phyloP scores from a whole-genome alignment of 2,329 filamentous ascomycete species.

The Exophiala sideris region DNA sequence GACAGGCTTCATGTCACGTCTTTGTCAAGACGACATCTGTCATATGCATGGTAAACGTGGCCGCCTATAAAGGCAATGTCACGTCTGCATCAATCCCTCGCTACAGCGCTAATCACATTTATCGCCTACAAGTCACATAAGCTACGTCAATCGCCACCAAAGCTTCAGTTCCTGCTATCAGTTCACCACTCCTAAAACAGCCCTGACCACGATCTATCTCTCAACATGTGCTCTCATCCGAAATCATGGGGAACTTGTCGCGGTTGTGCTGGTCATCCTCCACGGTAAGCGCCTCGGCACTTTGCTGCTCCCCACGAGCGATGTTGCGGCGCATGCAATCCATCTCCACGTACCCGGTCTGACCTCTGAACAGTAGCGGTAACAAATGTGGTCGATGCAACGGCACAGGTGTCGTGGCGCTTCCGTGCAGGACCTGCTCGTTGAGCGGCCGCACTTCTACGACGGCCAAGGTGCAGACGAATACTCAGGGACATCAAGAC shows the following conservation, averaged over 20 bases:
- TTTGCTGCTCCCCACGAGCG: no score
- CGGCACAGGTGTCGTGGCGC: neutral
- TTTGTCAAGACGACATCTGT: slow-evolving; percentile 1
- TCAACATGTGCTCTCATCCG: slow-evolving; percentile 17
- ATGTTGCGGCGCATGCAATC: neutral
- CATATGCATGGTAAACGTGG: slow-evolving; percentile 11
- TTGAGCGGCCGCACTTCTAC: neutral
- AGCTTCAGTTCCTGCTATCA: neutral
- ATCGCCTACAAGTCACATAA: neutral
- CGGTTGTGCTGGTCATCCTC: slow-evolving; percentile 17
- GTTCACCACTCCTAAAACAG: neutral
- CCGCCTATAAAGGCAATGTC: slow-evolving; percentile 15
- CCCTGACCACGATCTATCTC: neutral
- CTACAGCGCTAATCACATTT: slow-evolving; percentile 1
- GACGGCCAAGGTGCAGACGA: neutral
- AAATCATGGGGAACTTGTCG: slow-evolving; percentile 11
- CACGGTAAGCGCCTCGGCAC: slow-evolving; percentile 9
- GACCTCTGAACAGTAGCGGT: neutral
- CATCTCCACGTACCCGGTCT: neutral
- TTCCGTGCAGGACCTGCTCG: slow-evolving; percentile 1
- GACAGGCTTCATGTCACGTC: neutral
- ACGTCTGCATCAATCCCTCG: neutral
- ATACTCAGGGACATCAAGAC: neutral
- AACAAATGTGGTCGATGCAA: slow-evolving; percentile 1
- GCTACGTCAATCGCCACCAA: neutral